Evolutionary conservation across 306 rosid genomes (phyloP).

Genomic region (Quercus alba): DNA sequence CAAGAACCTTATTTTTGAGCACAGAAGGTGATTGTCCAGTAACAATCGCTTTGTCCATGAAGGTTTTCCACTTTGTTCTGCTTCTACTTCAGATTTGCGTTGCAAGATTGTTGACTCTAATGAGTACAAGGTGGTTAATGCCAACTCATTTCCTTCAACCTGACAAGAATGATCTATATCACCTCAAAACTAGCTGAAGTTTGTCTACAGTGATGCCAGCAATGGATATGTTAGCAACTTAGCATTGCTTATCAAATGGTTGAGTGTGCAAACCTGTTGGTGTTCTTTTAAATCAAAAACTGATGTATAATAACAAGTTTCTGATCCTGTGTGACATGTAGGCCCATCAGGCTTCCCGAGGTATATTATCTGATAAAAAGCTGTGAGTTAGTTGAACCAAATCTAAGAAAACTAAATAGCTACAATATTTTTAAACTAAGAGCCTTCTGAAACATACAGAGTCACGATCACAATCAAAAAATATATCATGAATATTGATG

Average conservation of each 20-base stretch:
- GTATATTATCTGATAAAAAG: constrained; percentile 72
- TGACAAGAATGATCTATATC: constrained; percentile 32
- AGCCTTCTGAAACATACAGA: constrained; percentile 50
- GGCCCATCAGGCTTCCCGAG: constrained; percentile 97
- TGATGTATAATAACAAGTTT: constrained; percentile 81
- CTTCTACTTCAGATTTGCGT: constrained; percentile 64
- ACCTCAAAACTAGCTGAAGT: constrained; percentile 11
- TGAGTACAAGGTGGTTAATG: constrained; percentile 60
- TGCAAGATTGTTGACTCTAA: constrained; percentile 69
- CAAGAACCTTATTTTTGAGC: constrained; percentile 74
- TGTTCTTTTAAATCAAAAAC: constrained; percentile 48
- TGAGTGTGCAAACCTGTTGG: constrained; percentile 48
- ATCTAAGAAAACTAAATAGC: background rate
- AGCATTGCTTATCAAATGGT: background rate
- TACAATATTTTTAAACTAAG: background rate
- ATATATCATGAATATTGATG: constrained; percentile 74
- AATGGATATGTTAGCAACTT: background rate
- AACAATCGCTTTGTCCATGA: constrained; percentile 82
- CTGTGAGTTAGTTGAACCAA: constrained; percentile 5
- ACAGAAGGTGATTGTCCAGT: constrained; percentile 53
- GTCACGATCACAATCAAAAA: constrained; percentile 87
- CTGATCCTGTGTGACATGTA: constrained; percentile 90
- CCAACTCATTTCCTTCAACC: constrained; percentile 52
- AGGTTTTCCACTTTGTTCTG: constrained; percentile 47
- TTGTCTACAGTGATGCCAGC: background rate